Evolutionary conservation across 208 protist species (phyloP).

Genomic region (Leishmania guyanensis): DNA sequence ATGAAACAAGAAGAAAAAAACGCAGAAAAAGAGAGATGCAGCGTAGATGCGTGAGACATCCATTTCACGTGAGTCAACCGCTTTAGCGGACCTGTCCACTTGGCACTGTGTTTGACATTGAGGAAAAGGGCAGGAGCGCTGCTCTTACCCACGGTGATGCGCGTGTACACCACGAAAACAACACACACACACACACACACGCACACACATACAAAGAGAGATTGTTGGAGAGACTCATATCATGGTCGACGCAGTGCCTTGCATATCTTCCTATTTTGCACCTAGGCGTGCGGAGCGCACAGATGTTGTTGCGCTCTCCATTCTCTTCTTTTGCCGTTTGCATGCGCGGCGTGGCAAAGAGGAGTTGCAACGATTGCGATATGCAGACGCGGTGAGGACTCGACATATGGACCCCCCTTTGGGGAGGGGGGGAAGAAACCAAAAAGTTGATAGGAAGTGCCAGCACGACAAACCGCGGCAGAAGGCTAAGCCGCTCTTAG

Average conservation of each 20-base stretch:
- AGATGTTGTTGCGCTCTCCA: background rate
- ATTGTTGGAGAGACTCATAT: background rate
- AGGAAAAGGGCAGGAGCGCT: background rate
- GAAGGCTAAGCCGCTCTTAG: background rate
- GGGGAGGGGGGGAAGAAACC: too few species aligned
- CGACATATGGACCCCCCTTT: background rate
- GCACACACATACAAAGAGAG: conserved; percentile 13
- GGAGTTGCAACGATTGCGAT: background rate
- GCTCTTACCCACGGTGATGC: too few species aligned
- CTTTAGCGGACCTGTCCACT: too few species aligned
- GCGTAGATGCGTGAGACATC: background rate
- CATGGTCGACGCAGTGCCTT: background rate
- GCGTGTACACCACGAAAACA: background rate
- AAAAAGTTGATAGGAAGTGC: background rate
- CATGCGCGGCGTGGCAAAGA: background rate
- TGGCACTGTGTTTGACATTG: background rate
- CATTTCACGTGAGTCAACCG: background rate
- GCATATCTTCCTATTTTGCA: background rate
- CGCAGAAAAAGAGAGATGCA: background rate
- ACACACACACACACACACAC: background rate
- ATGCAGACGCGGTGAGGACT: background rate
- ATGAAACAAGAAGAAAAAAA: background rate
- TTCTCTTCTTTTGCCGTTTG: background rate
- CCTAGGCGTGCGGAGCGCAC: background rate
- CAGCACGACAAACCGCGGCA: background rate